Evolutionary conservation across 164 flowering plant genomes (phyloP).

Genomic region (Berberis vulgaris): DNA sequence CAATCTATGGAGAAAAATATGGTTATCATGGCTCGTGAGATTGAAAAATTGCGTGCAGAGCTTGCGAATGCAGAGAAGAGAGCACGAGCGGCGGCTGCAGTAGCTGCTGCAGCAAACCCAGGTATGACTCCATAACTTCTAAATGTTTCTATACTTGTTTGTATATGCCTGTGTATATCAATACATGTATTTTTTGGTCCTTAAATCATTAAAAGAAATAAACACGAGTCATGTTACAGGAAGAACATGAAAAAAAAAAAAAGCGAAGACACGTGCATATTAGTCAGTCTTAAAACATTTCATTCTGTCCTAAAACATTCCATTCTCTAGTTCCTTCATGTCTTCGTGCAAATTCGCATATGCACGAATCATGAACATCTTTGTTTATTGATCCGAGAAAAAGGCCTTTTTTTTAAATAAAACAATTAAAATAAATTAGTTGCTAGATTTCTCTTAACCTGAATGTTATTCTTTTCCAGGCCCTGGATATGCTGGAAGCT

Average conservation of each 20-base stretch:
- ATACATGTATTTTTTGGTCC: neutral
- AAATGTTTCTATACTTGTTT: neutral
- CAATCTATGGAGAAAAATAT: conserved; percentile 54
- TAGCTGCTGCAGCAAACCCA: conserved; percentile 38
- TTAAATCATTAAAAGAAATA: neutral
- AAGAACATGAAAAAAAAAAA: too few relatives aligned
- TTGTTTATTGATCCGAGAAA: too few relatives aligned
- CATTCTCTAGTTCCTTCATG: neutral
- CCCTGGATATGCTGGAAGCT: conserved; percentile 30
- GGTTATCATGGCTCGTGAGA: conserved; percentile 37
- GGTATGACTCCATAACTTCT: conserved; percentile 19
- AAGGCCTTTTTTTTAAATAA: neutral
- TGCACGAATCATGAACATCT: neutral
- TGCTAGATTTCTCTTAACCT: neutral
- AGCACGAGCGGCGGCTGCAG: conserved; percentile 54
- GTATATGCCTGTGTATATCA: neutral
- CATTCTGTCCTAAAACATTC: too few relatives aligned
- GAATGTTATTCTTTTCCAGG: conserved; percentile 17
- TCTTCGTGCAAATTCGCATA: neutral
- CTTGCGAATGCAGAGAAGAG: conserved; percentile 64
- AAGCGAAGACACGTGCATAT: too few relatives aligned
- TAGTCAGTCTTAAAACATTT: too few relatives aligned
- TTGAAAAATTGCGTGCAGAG: conserved; percentile 49
- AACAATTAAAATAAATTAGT: neutral
- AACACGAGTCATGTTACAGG: too few relatives aligned